These are phyloP conservation scores for Citropsis articulata DNA, from an alignment of 345 rosid species.

Conservation along the genomic window DNA sequence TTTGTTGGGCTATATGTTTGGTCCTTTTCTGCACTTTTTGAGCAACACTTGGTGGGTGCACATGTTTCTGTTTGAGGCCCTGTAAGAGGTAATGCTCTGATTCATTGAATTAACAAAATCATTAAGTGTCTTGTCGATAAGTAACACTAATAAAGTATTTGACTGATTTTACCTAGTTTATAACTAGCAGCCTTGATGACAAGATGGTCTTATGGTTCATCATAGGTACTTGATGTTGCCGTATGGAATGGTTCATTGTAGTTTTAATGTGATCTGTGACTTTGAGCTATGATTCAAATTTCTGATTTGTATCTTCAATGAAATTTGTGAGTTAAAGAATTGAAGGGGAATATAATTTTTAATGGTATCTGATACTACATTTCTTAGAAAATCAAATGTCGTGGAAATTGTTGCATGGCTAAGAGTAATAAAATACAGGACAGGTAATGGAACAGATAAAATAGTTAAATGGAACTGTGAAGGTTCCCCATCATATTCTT, in stretches of 20 bases:
- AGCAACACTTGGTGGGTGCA: neutral
- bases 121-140: neutral
- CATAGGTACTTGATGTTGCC: neutral
- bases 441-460: neutral
- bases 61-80: neutral
- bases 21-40: neutral
- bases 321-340: neutral
- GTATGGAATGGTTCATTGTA: neutral
- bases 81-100: neutral
- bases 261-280: neutral
- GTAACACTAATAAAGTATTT: neutral
- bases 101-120: neutral
- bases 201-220: neutral
- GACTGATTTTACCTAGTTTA: neutral
- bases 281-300: neutral
- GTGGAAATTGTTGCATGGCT: neutral
- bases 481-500: neutral
- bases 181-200: neutral
- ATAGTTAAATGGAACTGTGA: neutral
- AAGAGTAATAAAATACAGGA: neutral
- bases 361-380: neutral
- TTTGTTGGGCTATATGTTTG: neutral
- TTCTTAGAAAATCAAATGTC: neutral
- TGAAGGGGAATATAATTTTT: neutral
- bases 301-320: neutral